A percentile compares a stretch with the other conserved stretches of the same genome.
These are phyloP conservation scores for Chalaropsis thielavioides DNA, from an alignment of 2,329 filamentous ascomycete species.

Conservation along the genomic window DNA sequence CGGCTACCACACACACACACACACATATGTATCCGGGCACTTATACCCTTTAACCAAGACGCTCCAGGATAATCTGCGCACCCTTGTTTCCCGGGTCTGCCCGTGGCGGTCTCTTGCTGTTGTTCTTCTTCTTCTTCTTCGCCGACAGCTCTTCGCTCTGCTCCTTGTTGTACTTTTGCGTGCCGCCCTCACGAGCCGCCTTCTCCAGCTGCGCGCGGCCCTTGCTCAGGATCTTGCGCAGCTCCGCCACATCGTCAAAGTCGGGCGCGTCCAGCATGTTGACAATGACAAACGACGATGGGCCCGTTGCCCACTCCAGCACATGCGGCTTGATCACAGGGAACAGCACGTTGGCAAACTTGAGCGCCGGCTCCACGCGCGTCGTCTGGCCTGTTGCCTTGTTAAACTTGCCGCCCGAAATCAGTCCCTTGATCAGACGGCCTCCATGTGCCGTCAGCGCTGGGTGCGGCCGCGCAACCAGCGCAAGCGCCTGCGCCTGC, in stretches of 20 bases:
- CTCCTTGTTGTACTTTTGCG: constrained; percentile 37
- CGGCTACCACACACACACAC: not conserved
- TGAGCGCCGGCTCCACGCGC: constrained; percentile 58
- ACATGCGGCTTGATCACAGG: constrained; percentile 61
- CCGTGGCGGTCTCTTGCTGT: constrained; percentile 25
- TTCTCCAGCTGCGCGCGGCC: constrained; percentile 56
- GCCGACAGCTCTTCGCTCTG: constrained; percentile 33
- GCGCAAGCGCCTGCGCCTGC: constrained; percentile 18
- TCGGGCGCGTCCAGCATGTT: constrained; percentile 61
- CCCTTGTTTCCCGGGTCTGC: constrained; percentile 42
- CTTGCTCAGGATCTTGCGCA: constrained; percentile 57
- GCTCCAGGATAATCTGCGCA: constrained; percentile 45
- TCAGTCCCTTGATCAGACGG: constrained; percentile 79
- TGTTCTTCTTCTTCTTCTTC: constrained; percentile 32
- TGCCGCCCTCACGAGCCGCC: constrained; percentile 46
- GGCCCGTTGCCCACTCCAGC: constrained; percentile 70
- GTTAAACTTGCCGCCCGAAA: constrained; percentile 80
- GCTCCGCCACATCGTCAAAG: constrained; percentile 51
- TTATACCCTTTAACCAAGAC: constrained; percentile 27
- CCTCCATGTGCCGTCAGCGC: constrained; percentile 50
- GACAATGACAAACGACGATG: constrained; percentile 75
- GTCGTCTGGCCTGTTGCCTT: constrained; percentile 54
- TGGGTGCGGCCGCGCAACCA: constrained; percentile 37
- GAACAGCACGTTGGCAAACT: constrained; percentile 73
- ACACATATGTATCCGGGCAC: not conserved